Base-by-base conservation (phyloP, 1,284 basidiomycete genomes). In the Puccinia brachypodii region DNA sequence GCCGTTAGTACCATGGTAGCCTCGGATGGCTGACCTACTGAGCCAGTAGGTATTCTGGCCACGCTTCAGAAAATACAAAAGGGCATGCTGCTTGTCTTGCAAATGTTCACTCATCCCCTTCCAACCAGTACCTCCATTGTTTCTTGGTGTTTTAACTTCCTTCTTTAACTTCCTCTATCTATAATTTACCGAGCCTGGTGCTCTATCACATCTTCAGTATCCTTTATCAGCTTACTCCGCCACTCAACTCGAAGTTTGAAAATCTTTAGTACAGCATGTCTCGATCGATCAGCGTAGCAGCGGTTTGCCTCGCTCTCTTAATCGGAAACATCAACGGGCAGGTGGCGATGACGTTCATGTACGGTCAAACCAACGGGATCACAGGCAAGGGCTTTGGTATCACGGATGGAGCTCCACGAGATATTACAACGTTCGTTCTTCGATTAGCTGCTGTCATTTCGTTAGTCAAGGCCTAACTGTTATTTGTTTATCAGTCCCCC, bases 381-480 rank as follows among this genome's bases (percentile, higher is more conserved):
- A 72, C 68, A 6, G 77, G 77, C 6, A 79, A 71, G 33, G 77
- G 68, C 11, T 60, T 69, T 31, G 77, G 77, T 72, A 72, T 36
- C 28, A 33, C 72, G 31, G 66, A 71, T 42, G 68, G 66, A 2
- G 68, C 77, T 11, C 77, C 77, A 62, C 68, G 68, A 19, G 53
- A 79, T 25, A 38, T 64, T 28, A 19, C 77, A 42, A 68, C 66
- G 77, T 72, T 58, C 28, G 77, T 56, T 31, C 4, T 40, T 60
- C 16, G 33, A 25, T 44, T 3, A 22, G 25, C 31, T 38, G n/a
- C n/a, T 64, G 9, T 38, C 16, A 36, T 3, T 68, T 28, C 28
- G 19, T 40, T 40, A 6, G 2, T 33, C 28, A 38, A 60, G 2
- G 22, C 22, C 28, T 36, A 36, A 44, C 16, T 47, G 47, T 44